A percentile compares a stretch with the other conserved stretches of the same genome.
Evolutionary conservation across 2,329 filamentous ascomycete genomes (phyloP).

Genomic region (Emergomyces africanus): DNA sequence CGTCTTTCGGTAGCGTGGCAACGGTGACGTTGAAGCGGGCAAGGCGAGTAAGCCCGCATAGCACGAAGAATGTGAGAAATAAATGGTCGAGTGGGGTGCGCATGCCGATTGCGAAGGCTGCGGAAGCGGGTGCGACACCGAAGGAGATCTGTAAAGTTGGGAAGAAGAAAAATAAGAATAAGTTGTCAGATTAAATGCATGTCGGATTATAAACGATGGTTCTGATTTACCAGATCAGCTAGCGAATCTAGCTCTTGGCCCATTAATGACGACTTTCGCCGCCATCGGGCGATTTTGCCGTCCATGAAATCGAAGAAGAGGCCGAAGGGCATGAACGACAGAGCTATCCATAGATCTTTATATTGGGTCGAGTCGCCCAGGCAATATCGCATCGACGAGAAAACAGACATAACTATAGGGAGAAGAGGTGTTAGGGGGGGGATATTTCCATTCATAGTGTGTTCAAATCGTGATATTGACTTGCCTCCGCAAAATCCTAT

Average conservation of each 20-base stretch:
- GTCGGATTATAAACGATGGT: not conserved
- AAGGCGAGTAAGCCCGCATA: conserved; percentile 83
- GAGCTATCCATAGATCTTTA: conserved; percentile 64
- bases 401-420: conserved; percentile 68
- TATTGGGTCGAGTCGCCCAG: conserved; percentile 55
- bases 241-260: conserved; percentile 94
- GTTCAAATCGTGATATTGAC: conserved; percentile 9
- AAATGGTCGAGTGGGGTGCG: conserved; percentile 75
- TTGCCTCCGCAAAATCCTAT: conserved; percentile 38
- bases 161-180: not conserved
- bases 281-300: conserved; percentile 90
- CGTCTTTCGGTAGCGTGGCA: conserved; percentile 78
- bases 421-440: not conserved
- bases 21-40: conserved; percentile 98
- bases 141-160: conserved; percentile 64
- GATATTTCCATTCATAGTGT: conserved; percentile 1
- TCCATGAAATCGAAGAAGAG: conserved; percentile 98
- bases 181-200: not conserved
- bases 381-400: conserved; percentile 89
- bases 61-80: conserved; percentile 72
- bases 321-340: conserved; percentile 80
- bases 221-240: conserved; percentile 67
- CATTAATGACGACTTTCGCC: conserved; percentile 95
- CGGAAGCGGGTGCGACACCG: conserved; percentile 74
- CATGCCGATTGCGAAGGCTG: conserved; percentile 79